These are phyloP conservation scores for Chaetothyriales sp. DNA, from an alignment of 2,329 filamentous ascomycete species.

Conservation along the genomic window DNA sequence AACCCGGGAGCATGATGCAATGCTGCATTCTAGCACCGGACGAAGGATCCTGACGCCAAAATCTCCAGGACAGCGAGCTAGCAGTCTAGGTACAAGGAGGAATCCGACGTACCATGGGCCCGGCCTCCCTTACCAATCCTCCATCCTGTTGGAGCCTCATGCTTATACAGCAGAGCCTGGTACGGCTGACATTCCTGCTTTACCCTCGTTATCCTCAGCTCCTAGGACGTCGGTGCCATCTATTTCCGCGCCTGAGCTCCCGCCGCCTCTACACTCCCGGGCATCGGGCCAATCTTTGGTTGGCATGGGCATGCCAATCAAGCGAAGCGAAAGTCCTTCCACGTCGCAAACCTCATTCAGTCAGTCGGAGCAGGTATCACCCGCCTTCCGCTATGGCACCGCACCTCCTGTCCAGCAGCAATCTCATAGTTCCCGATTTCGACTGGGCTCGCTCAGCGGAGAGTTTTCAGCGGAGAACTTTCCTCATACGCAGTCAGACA, in stretches of 20 bases:
- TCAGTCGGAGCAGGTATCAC: conserved; percentile 7
- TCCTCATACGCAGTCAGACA: conserved; percentile 10
- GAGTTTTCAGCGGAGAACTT: conserved; percentile 6
- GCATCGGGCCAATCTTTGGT: not conserved
- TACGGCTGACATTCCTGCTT: conserved; percentile 29
- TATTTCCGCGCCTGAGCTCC: not conserved
- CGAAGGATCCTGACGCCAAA: conserved; percentile 43
- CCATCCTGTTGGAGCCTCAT: conserved; percentile 28
- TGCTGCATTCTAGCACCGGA: conserved; percentile 2
- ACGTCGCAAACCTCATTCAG: conserved; percentile 6
- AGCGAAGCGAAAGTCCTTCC: conserved; percentile 4
- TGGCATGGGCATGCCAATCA: not conserved
- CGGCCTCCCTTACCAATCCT: conserved; percentile 35
- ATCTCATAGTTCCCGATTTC: conserved; percentile 3
- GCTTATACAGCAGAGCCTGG: conserved; percentile 30
- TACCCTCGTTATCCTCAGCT: conserved; percentile 28
- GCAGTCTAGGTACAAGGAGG: conserved; percentile 33
- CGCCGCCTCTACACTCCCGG: not conserved
- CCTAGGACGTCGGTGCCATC: not conserved
- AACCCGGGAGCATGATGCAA: conserved; percentile 5
- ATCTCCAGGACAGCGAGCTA: conserved; percentile 38
- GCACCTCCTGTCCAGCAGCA: conserved; percentile 4
- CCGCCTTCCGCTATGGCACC: conserved; percentile 7
- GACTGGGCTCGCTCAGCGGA: conserved; percentile 4
- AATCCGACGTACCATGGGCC: conserved; percentile 31